A percentile compares a stretch with the other conserved stretches of the same genome.
These are phyloP conservation scores for Luzula sylvatica DNA, from an alignment of 176 grass and related monocot genomes.

Conservation along the genomic window DNA sequence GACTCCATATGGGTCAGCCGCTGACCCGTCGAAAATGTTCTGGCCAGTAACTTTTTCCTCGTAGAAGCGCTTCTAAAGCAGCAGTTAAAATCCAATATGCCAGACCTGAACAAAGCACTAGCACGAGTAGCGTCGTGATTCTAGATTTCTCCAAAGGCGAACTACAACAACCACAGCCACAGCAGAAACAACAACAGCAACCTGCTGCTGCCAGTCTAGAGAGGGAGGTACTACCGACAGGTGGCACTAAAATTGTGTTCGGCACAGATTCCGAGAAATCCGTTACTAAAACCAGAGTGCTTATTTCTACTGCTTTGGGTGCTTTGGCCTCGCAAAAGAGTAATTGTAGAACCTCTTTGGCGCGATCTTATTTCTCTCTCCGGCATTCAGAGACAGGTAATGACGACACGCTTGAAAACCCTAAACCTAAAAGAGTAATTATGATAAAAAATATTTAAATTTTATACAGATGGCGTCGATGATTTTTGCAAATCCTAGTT, in stretches of 20 bases:
- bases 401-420: not conserved
- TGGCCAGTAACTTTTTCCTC: slow-evolving; percentile 87
- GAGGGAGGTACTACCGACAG: slow-evolving; percentile 20
- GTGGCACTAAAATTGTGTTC: slow-evolving; percentile 59
- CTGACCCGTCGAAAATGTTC: slow-evolving; percentile 86
- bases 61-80: slow-evolving; percentile 84
- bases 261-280: slow-evolving; percentile 88
- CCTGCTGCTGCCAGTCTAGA: not conserved
- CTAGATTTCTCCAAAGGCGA: slow-evolving; percentile 49
- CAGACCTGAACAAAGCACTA: slow-evolving; percentile 37
- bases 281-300: slow-evolving; percentile 79
- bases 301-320: slow-evolving; percentile 79
- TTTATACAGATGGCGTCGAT: slow-evolving; percentile 42
- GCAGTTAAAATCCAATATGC: slow-evolving; percentile 79
- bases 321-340: slow-evolving; percentile 77
- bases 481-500: slow-evolving; percentile 82
- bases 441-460: slow-evolving; percentile 1
- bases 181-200: too few relatives aligned
- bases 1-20: slow-evolving; percentile 66
- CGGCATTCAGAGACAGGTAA: slow-evolving; percentile 97
- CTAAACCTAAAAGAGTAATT: not conserved
- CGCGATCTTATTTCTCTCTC: slow-evolving; percentile 60
- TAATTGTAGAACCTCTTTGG: slow-evolving; percentile 59
- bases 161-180: not conserved
- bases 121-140: slow-evolving; percentile 29